Evolutionary conservation across 257 asterid genomes (phyloP).

Genomic region (Anisodus acutangulus): DNA sequence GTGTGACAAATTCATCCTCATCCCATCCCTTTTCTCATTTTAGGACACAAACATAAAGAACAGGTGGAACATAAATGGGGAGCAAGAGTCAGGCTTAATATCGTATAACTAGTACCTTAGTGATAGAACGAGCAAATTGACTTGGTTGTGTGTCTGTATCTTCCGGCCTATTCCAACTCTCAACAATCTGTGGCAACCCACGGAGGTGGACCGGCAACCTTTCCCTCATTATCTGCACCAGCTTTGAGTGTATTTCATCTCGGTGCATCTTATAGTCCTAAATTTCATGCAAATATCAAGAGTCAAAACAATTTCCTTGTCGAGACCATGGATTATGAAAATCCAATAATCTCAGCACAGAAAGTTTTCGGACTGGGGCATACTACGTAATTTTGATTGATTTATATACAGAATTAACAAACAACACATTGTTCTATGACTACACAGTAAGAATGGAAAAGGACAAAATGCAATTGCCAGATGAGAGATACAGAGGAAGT

Average conservation of each 20-base stretch:
- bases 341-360: neutral
- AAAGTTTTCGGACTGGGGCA: neutral
- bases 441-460: neutral
- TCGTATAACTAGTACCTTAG: constrained; percentile 57
- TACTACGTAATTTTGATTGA: neutral
- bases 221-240: constrained; percentile 98
- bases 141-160: constrained; percentile 83
- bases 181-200: constrained; percentile 86
- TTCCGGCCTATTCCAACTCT: constrained; percentile 84
- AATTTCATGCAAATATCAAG: constrained; percentile 24
- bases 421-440: neutral
- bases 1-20: neutral
- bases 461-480: neutral
- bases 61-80: constrained; percentile 6
- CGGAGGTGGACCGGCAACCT: constrained; percentile 82
- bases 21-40: neutral
- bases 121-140: constrained; percentile 86
- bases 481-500: neutral
- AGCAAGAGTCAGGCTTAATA: constrained; percentile 13
- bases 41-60: neutral
- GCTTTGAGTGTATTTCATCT: constrained; percentile 94
- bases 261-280: constrained; percentile 91
- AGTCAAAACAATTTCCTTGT: neutral
- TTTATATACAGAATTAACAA: neutral
- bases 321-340: neutral